A percentile compares a stretch with the other conserved stretches of the same genome.
phyloP scores from a whole-genome alignment of 768 basidiomycete species.

The Pleurotus tuoliensis region DNA sequence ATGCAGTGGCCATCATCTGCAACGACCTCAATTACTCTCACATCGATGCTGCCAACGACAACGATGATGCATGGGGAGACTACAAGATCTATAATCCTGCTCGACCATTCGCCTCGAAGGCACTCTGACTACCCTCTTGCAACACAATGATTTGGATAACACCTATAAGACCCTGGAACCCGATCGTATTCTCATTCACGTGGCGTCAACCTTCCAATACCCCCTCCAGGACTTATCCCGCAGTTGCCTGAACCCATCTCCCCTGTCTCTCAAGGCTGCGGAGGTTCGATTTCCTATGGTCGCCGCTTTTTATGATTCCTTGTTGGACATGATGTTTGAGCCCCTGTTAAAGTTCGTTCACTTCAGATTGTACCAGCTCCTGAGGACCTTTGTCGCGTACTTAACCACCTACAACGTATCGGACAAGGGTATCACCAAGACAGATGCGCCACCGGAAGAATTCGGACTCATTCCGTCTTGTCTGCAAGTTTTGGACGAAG shows the following conservation, averaged over 20 bases:
- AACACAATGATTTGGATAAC: not conserved
- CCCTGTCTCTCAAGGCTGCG: not conserved
- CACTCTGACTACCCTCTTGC: not conserved
- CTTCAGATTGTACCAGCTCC: not conserved
- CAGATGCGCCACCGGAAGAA: not conserved
- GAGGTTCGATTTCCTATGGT: conserved; percentile 14
- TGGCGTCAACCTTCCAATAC: conserved; percentile 8
- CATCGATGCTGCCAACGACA: not conserved
- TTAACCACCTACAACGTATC: not conserved
- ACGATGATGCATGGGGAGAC: not conserved
- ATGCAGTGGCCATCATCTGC: not conserved
- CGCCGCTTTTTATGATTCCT: conserved; percentile 6
- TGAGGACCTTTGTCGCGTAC: not conserved
- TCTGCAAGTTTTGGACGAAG: not conserved
- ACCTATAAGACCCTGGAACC: not conserved
- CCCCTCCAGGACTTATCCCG: conserved; percentile 11
- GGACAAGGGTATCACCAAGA: not conserved
- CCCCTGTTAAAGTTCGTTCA: not conserved
- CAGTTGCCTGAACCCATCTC: conserved; percentile 11
- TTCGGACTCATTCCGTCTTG: not conserved
- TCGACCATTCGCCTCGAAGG: not conserved
- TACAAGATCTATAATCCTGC: not conserved
- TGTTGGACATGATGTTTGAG: not conserved
- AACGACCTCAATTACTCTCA: not conserved
- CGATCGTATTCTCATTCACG: conserved; percentile 10